Percentiles rank a stretch among this genome's conserved stretches.
These are phyloP conservation scores for Tympanopsis confertula DNA, from an alignment of 2,329 filamentous ascomycete genomes.

Conservation along the genomic window DNA sequence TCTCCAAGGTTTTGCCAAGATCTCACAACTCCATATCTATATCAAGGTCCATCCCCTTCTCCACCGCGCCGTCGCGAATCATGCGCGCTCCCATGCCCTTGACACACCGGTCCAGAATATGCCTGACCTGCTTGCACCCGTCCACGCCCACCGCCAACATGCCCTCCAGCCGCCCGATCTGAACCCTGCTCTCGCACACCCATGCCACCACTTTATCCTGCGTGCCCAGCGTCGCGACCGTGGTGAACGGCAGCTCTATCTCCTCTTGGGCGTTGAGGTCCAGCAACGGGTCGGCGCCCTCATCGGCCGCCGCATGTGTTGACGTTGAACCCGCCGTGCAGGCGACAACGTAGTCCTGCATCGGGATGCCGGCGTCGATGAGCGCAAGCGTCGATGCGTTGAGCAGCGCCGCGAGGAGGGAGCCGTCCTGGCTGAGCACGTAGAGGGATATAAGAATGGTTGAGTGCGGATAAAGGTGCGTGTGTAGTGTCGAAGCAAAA, in stretches of 20 bases:
- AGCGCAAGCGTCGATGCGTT: constrained; percentile 87
- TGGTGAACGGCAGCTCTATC: constrained; percentile 78
- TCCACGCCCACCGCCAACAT: constrained; percentile 90
- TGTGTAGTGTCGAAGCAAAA: constrained; percentile 68
- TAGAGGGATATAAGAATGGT: constrained; percentile 76
- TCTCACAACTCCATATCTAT: constrained; percentile 39
- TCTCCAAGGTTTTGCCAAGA: too few species aligned
- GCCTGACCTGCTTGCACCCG: constrained; percentile 75
- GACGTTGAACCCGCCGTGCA: constrained; percentile 77
- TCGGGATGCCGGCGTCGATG: constrained; percentile 88
- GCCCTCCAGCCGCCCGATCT: constrained; percentile 69
- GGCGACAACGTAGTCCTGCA: constrained; percentile 81
- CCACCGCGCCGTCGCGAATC: constrained; percentile 41
- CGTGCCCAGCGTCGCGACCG: constrained; percentile 67
- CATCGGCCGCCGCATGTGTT: constrained; percentile 51
- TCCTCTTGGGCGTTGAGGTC: constrained; percentile 74
- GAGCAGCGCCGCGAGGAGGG: constrained; percentile 75
- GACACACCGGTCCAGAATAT: constrained; percentile 71
- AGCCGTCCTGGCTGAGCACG: constrained; percentile 81
- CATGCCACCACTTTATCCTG: constrained; percentile 68
- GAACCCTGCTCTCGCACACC: constrained; percentile 80
- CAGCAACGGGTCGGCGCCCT: constrained; percentile 63
- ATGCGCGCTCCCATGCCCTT: constrained; percentile 57
- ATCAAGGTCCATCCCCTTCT: constrained; percentile 32
- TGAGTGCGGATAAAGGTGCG: constrained; percentile 78